Evolutionary conservation across 768 basidiomycete genomes (phyloP).

Genomic region (Collybia mongolica): DNA sequence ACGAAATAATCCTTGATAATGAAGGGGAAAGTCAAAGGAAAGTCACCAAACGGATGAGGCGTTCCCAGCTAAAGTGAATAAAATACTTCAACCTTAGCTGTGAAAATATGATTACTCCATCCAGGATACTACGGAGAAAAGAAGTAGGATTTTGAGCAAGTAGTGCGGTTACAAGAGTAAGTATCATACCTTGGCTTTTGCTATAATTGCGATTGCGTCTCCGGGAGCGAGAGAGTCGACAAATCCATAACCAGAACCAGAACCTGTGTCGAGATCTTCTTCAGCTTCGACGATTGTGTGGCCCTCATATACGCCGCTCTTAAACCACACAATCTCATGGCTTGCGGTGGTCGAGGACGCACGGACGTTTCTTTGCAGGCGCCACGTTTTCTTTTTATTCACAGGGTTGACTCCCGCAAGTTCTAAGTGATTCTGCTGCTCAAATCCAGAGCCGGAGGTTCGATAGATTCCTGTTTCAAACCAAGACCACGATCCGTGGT

Average conservation of each 20-base stretch:
- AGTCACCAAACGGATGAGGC: too few species aligned
- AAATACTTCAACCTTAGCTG: constrained; percentile 22
- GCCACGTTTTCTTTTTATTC: constrained; percentile 16
- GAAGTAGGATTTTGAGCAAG: not conserved
- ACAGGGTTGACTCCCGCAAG: constrained; percentile 3
- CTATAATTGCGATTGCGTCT: constrained; percentile 23
- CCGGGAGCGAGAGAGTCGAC: constrained; percentile 16
- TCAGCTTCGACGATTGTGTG: constrained; percentile 4
- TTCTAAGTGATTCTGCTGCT: not conserved
- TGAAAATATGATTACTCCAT: constrained; percentile 23
- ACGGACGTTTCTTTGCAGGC: constrained; percentile 27
- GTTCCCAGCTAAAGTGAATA: constrained; percentile 16
- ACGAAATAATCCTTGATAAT: too few species aligned
- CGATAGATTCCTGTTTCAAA: constrained; percentile 31
- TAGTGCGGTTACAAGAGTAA: not conserved
- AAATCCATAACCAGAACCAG: constrained; percentile 18
- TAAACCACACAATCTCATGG: constrained; percentile 24
- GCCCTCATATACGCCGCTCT: not conserved
- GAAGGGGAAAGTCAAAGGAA: too few species aligned
- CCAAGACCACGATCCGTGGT: constrained; percentile 30
- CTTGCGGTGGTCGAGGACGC: constrained; percentile 12
- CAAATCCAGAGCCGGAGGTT: not conserved
- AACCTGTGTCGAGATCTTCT: constrained; percentile 2
- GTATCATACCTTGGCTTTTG: constrained; percentile 22
- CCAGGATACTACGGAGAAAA: constrained; percentile 21